A percentile compares a stretch with the other conserved stretches of the same genome.
These are phyloP conservation scores for Calonectria pseudoreteaudii DNA, from an alignment of 2,329 filamentous ascomycete genomes.

Conservation along the genomic window DNA sequence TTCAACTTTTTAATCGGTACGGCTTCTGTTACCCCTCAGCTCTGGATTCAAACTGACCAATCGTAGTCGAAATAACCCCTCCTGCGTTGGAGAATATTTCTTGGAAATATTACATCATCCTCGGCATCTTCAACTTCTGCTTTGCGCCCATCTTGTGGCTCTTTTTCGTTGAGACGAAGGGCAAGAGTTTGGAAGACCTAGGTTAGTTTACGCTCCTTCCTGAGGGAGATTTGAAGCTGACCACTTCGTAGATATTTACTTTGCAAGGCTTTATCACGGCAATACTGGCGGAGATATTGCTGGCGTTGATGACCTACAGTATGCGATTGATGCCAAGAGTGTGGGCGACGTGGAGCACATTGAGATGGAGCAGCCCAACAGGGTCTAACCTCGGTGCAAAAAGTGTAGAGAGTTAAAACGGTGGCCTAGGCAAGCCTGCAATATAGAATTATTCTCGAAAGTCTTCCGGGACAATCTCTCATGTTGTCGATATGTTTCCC, in stretches of 20 bases:
- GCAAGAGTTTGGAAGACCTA: not conserved
- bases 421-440: not conserved
- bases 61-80: not conserved
- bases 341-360: not conserved
- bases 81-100: not conserved
- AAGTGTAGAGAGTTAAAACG: not conserved
- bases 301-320: not conserved
- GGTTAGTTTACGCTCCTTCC: not conserved
- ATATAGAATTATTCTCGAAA: not conserved
- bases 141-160: not conserved
- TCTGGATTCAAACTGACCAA: not conserved
- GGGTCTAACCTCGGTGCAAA: not conserved
- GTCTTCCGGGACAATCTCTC: not conserved
- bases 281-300: not conserved
- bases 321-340: not conserved
- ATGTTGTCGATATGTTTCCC: not conserved
- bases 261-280: not conserved
- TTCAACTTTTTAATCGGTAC: not conserved
- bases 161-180: not conserved
- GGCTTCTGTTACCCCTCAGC: not conserved
- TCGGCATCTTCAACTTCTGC: not conserved
- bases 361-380: not conserved
- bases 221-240: not conserved
- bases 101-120: not conserved
- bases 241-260: not conserved